Evolutionary conservation across 192 early-diverging fungal species (phyloP), one percentile per base, ranked within the genome.

Genomic region (Backusella luteola): DNA sequence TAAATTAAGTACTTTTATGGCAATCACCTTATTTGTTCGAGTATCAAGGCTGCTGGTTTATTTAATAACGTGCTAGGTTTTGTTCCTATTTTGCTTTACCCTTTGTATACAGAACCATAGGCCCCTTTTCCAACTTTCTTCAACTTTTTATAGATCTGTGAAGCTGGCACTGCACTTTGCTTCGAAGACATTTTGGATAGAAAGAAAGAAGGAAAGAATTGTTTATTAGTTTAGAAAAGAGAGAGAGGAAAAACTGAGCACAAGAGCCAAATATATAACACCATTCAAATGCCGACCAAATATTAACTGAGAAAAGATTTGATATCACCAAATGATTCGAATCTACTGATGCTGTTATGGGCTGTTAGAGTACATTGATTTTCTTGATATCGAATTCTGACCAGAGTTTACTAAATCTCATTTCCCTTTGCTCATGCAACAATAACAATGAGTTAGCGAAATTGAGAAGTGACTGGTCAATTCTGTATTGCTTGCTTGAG

Each of bases 1-100:
- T 44, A 99, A 89, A 80, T 99, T 96, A 34, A 99, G 88, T 38
- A 99, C 93, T 85, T 99, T 99, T 77, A 99, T 97, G 12, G 97
- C 98, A 12, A 99, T 93, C 5, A 94, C 85, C 81, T 94, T 87
- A 34, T 88, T 85, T 12, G 92, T 96, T 44, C 81, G 82, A 79
- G 90, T 93, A 80, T 97, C 90, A 38, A 93, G 75, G 15, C 94
- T 94, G 67, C 1, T 34, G 29, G 42, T 73, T 56, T 19, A 63
- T n/a, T 49, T 49, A 49, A 49, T 49, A n/a, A 17, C 15, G 38
- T 36, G 8, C 29, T 34, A 19, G 46, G 19, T 49, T 34, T 72
- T 11, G 19, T 2, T 39, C n/a, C 23, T 41, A 29, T 39, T 36
- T 69, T 39, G 12, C 11, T 41, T 66, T 86, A 91, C 89, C 89